These are phyloP conservation scores for Fusarium sp. DNA, from an alignment of 2,329 filamentous ascomycete species.

Conservation along the genomic window DNA sequence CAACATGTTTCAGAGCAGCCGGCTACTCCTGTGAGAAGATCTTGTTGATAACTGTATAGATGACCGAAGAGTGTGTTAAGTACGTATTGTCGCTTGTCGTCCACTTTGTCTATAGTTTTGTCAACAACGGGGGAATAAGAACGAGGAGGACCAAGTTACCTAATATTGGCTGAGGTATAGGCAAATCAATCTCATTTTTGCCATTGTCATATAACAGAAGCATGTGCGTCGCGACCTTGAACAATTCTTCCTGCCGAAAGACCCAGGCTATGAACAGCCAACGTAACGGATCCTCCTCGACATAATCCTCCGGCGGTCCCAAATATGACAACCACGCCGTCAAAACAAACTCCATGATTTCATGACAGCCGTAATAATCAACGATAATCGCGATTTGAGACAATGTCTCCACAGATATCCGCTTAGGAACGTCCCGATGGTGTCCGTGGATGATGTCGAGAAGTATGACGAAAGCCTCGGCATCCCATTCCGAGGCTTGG, in stretches of 20 bases:
- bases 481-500: slow-evolving; percentile 42
- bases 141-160: background rate
- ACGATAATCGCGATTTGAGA: slow-evolving; percentile 46
- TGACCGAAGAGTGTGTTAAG: slow-evolving; percentile 14
- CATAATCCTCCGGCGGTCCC: background rate
- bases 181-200: slow-evolving; percentile 8
- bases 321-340: slow-evolving; percentile 15
- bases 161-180: slow-evolving; percentile 27
- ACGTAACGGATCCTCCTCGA: slow-evolving; percentile 6
- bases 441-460: slow-evolving; percentile 47
- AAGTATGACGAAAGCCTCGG: slow-evolving; percentile 44
- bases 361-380: slow-evolving; percentile 48
- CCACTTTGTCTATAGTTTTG: slow-evolving; percentile 14
- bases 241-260: slow-evolving; percentile 4
- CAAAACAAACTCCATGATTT: slow-evolving; percentile 37
- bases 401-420: slow-evolving; percentile 38
- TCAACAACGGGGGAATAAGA: no score
- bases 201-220: slow-evolving; percentile 12
- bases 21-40: slow-evolving; percentile 15
- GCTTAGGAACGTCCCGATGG: slow-evolving; percentile 35
- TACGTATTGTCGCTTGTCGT: slow-evolving; percentile 16
- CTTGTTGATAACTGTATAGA: slow-evolving; percentile 19
- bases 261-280: slow-evolving; percentile 31
- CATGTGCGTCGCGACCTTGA: slow-evolving; percentile 1
- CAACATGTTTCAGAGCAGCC: slow-evolving; percentile 22